Percentiles rank a stretch among this genome's conserved stretches.
phyloP scores from a whole-genome alignment of 441 rosid genomes.

The Brassica hybrid region DNA sequence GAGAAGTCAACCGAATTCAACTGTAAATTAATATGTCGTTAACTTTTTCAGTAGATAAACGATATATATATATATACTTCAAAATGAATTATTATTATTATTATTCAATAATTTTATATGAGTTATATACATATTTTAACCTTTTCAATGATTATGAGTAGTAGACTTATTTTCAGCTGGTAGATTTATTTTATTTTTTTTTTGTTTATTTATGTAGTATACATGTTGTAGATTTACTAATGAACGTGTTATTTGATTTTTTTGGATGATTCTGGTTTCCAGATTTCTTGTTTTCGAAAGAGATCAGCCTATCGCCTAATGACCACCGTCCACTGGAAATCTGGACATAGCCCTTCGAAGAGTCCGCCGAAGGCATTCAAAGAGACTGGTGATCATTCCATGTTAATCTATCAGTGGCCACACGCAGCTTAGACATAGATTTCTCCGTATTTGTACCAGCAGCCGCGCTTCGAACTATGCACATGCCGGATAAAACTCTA shows the following conservation, averaged over 20 bases:
- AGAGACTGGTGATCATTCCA: not conserved
- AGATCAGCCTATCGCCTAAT: not conserved
- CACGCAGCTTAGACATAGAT: not conserved
- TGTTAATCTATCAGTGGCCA: not conserved
- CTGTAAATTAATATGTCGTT: not conserved
- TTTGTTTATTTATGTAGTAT: too few species aligned
- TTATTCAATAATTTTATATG: too few species aligned
- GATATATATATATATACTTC: too few species aligned
- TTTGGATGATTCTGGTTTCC: not conserved
- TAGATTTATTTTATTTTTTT: too few species aligned
- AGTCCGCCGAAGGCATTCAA: not conserved
- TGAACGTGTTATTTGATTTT: too few species aligned
- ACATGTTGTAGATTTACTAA: too few species aligned
- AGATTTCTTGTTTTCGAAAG: not conserved
- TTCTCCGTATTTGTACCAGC: not conserved
- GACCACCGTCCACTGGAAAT: not conserved
- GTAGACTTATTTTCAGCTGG: too few species aligned
- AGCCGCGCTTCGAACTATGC: not conserved
- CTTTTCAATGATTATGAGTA: too few species aligned
- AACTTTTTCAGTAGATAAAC: not conserved
- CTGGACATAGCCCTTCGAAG: not conserved
- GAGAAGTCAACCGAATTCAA: not conserved
- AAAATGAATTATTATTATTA: too few species aligned
- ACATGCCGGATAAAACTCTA: not conserved
- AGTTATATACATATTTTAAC: too few species aligned